Evolutionary conservation across 2,329 filamentous ascomycete species (phyloP).

Genomic region (Cadophora malorum): DNA sequence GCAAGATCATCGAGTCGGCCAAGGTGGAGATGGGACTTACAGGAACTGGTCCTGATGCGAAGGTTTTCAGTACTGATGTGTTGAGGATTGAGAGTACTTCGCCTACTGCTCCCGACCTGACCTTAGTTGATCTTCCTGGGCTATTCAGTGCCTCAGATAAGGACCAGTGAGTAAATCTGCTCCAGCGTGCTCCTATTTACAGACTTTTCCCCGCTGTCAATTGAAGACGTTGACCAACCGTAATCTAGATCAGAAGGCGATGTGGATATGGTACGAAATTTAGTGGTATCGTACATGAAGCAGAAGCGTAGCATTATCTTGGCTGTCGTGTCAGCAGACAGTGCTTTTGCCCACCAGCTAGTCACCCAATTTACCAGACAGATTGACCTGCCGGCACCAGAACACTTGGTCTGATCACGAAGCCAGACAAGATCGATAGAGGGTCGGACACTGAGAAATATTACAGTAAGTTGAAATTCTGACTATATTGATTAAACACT

Average conservation of each 20-base stretch:
- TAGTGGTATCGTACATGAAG: constrained; percentile 46
- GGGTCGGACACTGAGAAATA: constrained; percentile 46
- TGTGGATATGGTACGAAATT: constrained; percentile 30
- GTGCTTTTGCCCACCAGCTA: constrained; percentile 48
- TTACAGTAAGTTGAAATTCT: no score
- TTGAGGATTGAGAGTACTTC: constrained; percentile 29
- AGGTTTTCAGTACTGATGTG: constrained; percentile 34
- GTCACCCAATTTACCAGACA: constrained; percentile 46
- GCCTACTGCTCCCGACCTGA: constrained; percentile 27
- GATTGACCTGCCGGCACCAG: constrained; percentile 43
- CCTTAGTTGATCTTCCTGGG: constrained; percentile 42
- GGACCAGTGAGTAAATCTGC: no score
- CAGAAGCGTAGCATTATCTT: constrained; percentile 51
- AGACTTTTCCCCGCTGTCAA: no score
- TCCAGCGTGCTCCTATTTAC: no score
- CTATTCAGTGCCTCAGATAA: constrained; percentile 49
- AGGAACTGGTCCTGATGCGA: constrained; percentile 30
- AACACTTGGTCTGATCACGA: constrained; percentile 53
- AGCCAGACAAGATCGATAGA: constrained; percentile 48
- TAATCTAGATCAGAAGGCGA: constrained; percentile 35
- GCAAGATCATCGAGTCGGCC: constrained; percentile 33
- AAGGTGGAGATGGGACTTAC: constrained; percentile 24
- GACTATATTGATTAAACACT: no score
- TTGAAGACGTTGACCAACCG: not conserved
- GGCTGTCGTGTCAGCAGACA: constrained; percentile 50